Percentiles rank a stretch among this genome's conserved stretches.
phyloP scores from a whole-genome alignment of 257 asterid genomes.

The Apocynum venetum region DNA sequence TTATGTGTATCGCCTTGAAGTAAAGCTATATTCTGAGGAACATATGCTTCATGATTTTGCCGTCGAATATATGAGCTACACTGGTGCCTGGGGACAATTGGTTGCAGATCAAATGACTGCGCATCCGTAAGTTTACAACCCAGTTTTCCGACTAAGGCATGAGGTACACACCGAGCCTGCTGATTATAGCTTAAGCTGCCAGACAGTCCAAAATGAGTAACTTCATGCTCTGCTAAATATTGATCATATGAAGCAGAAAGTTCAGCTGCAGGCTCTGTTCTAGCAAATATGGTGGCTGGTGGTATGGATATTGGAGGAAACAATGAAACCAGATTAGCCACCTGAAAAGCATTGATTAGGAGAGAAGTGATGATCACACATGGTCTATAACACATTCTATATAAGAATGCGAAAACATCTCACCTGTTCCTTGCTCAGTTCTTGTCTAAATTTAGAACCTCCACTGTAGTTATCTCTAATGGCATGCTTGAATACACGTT shows the following conservation, averaged over 20 bases:
- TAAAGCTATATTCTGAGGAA: not conserved
- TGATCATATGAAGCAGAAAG: constrained; percentile 4
- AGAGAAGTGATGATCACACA: not conserved
- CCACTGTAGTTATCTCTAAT: constrained; percentile 56
- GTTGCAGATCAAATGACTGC: not conserved
- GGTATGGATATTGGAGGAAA: constrained; percentile 37
- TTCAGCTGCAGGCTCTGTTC: not conserved
- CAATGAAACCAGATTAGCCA: constrained; percentile 41
- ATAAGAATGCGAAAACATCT: constrained; percentile 14
- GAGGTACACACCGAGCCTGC: not conserved
- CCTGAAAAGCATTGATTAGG: constrained; percentile 33
- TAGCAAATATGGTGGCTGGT: not conserved
- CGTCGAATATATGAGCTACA: not conserved
- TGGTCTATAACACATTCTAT: not conserved
- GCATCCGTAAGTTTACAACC: not conserved
- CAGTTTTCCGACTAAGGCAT: not conserved
- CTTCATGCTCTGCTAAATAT: not conserved
- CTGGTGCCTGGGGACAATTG: not conserved
- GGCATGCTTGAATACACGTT: constrained; percentile 43
- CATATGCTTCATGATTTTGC: not conserved
- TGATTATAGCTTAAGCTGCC: not conserved
- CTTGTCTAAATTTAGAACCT: constrained; percentile 55
- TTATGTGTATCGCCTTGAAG: not conserved
- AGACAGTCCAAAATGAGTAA: constrained; percentile 1
- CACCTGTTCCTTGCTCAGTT: constrained; percentile 59